A percentile compares a stretch with the other conserved stretches of the same genome.
Conservation (phyloP, 495 filamentous ascomycete species). For the Neurospora discreta region DNA sequence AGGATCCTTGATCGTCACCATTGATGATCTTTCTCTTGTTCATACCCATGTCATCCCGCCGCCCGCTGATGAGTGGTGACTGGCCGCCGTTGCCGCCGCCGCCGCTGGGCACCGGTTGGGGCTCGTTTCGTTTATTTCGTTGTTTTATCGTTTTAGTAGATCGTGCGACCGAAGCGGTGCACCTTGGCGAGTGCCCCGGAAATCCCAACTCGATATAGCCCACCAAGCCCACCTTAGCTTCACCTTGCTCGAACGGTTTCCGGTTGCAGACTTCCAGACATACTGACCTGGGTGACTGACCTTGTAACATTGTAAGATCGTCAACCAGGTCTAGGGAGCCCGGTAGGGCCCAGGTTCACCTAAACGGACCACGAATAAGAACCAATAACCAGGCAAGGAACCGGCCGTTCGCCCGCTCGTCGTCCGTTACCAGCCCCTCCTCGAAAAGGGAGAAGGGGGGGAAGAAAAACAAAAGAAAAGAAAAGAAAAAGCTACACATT, state of each 20-base stretch:
- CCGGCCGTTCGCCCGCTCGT: neutral
- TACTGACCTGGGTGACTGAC: neutral
- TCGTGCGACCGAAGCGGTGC: neutral
- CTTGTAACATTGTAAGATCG: neutral
- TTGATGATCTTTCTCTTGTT: neutral
- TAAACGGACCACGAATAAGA: neutral
- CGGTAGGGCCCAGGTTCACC: neutral
- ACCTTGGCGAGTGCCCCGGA: neutral
- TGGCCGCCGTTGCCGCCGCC: neutral
- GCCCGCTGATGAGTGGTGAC: neutral
- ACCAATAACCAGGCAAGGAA: neutral
- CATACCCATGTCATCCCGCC: neutral
- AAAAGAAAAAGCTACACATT: neutral
- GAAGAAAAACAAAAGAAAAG: neutral
- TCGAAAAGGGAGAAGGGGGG: too few relatives aligned
- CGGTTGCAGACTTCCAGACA: neutral
- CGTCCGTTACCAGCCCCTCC: neutral
- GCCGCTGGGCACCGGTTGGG: neutral
- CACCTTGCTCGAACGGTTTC: neutral
- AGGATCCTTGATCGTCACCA: neutral
- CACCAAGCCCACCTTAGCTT: neutral
- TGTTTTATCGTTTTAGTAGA: neutral
- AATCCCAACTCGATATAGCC: neutral
- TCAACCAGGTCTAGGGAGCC: neutral
- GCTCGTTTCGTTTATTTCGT: neutral